These are phyloP conservation scores for Penicillium hordei DNA, from an alignment of 2,329 filamentous ascomycete genomes.

Conservation along the genomic window DNA sequence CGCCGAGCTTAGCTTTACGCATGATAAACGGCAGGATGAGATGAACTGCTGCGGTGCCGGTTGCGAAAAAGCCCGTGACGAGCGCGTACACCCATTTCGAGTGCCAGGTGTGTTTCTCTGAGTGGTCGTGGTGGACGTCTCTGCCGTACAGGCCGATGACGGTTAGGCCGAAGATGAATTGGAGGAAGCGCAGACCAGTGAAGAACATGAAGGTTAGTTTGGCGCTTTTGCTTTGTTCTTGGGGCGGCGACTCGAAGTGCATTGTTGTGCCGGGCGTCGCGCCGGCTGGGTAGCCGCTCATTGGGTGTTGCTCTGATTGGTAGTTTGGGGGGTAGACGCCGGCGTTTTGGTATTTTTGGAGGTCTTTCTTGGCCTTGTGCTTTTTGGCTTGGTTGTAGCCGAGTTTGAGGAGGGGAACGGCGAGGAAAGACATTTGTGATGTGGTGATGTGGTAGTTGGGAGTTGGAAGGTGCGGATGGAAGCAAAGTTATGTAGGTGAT, in stretches of 20 bases:
- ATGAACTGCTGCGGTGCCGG: constrained; percentile 65
- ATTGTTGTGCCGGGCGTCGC: constrained; percentile 20
- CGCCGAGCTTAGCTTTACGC: constrained; percentile 25
- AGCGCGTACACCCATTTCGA: constrained; percentile 79
- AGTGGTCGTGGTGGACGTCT: constrained; percentile 55
- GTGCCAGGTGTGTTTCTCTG: constrained; percentile 54
- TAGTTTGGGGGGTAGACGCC: constrained; percentile 19
- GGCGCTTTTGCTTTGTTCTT: constrained; percentile 13
- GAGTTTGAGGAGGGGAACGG: constrained; percentile 30
- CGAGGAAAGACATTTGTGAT: constrained; percentile 30
- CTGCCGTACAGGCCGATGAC: constrained; percentile 76
- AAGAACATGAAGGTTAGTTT: constrained; percentile 22
- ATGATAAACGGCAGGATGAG: constrained; percentile 58
- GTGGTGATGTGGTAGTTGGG: background rate
- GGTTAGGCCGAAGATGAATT: constrained; percentile 73
- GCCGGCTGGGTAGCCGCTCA: constrained; percentile 21
- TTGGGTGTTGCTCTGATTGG: constrained; percentile 20
- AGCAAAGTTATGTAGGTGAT: too few relatives aligned
- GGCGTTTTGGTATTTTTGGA: constrained; percentile 16
- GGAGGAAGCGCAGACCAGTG: constrained; percentile 65
- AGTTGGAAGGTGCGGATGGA: background rate
- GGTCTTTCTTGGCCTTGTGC: constrained; percentile 29
- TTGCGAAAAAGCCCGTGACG: constrained; percentile 65
- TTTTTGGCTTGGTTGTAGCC: constrained; percentile 34
- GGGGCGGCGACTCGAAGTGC: constrained; percentile 12